These are phyloP conservation scores for Cyclocybe aegerita DNA, from an alignment of 768 basidiomycete genomes.

Conservation along the genomic window DNA sequence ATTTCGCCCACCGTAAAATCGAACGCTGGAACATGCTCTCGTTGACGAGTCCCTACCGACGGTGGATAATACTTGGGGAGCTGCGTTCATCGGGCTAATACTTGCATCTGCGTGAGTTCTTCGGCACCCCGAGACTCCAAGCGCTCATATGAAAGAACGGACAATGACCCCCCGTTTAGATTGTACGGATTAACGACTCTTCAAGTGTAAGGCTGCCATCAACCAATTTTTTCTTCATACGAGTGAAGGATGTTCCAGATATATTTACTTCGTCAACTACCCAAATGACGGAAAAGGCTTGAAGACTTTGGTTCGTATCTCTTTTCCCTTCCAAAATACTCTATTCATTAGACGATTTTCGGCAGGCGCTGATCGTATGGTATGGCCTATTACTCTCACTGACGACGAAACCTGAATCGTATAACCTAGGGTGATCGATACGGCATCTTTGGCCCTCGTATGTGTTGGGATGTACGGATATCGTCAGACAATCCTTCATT, in stretches of 20 bases:
- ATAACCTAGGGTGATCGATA: not conserved
- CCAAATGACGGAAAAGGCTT: constrained; percentile 1
- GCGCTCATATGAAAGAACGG: not conserved
- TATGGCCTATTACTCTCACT: not conserved
- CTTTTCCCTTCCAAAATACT: not conserved
- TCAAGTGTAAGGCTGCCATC: constrained; percentile 1
- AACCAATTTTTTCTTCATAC: not conserved
- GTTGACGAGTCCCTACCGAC: not conserved
- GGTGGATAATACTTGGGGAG: constrained; percentile 18
- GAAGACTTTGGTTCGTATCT: constrained; percentile 6
- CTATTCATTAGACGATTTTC: not conserved
- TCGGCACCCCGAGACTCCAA: not conserved
- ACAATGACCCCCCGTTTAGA: not conserved
- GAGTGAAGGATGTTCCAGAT: not conserved
- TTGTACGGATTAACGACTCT: constrained; percentile 12
- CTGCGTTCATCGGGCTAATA: constrained; percentile 14
- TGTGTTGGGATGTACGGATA: constrained; percentile 13
- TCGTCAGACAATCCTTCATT: too few relatives aligned
- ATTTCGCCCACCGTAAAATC: too few relatives aligned
- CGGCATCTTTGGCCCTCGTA: constrained; percentile 7
- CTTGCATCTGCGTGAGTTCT: constrained; percentile 7
- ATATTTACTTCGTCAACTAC: constrained; percentile 10
- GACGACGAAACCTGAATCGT: not conserved
- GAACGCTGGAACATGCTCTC: too few relatives aligned
- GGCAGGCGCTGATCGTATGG: not conserved